Base-by-base conservation (phyloP, 257 asterid genomes). In the Fraxinus anomala region DNA sequence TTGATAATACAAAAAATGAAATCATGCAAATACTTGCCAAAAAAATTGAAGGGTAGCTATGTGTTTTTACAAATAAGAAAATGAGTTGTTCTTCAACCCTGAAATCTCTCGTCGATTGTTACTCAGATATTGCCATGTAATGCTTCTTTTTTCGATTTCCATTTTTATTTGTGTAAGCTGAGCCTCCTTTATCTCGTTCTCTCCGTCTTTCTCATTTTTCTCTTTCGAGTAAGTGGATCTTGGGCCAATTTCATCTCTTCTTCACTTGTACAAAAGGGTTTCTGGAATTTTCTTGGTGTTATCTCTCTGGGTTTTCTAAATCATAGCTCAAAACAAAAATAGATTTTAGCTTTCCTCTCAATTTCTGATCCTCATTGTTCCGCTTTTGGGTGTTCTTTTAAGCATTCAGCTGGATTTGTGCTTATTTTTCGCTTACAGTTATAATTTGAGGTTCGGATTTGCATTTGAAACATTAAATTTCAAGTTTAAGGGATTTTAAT, bases 31-130 rank as follows among this genome's bases (percentile, higher is more conserved):
- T 72, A 4, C 5, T 68, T 31, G 19, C n/a, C n/a, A 37, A 54
- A 65, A 65, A 69, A 14, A 28, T 47, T 68, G 30, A 66, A 33
- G 70, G 61, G 4, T 12, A 14, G 73, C 74, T 42, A 54, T 24
- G 70, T 44, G 42, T 42, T 61, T 28, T 79, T 37, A 49, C 68
- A 34, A 63, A 37, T 78, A 66, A 17, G 26, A 16, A 42, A 24
- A 68, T 79, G 81, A 83, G 82, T 83, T 83, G 91, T 76, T 68
- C 78, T 40, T 78, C 68, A 76, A 1, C 72, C 91, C 91, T 77
- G 68, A 73, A 74, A 71, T 81, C 61, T 87, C 88, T 81, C 87
- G 4, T 70, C 83, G 54, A 78, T 76, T 76, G 77, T 51, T 34
- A 30, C 83, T 82, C 76, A 40, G 70, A 67, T 74, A 44, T 72